A percentile compares a stretch with the other conserved stretches of the same genome.
These are phyloP conservation scores for Neobulgaria alba DNA, from an alignment of 2,329 filamentous ascomycete species.

Conservation along the genomic window DNA sequence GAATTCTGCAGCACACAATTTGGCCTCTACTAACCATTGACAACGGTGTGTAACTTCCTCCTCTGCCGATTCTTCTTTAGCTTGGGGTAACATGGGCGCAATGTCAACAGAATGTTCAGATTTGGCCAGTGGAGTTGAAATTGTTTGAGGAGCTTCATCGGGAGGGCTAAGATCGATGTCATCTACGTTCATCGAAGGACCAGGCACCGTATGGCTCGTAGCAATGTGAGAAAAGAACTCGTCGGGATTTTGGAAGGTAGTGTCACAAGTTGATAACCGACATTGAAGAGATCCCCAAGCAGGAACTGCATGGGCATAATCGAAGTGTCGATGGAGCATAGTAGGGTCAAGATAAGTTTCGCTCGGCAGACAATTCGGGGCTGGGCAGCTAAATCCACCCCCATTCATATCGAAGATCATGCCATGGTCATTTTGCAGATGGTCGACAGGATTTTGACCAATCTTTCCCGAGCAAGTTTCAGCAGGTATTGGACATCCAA, in stretches of 20 bases:
- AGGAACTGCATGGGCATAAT: constrained; percentile 23
- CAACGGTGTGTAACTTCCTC: constrained; percentile 16
- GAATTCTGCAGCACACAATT: constrained; percentile 15
- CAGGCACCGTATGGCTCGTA: constrained; percentile 17
- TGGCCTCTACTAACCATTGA: constrained; percentile 18
- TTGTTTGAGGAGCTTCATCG: background rate
- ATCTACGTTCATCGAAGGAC: background rate
- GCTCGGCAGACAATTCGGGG: constrained; percentile 17
- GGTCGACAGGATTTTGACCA: constrained; percentile 21
- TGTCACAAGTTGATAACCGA: constrained; percentile 20
- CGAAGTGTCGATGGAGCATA: constrained; percentile 26
- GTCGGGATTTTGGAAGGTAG: constrained; percentile 17
- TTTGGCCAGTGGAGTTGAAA: background rate
- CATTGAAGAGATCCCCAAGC: constrained; percentile 21
- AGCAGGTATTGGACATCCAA: constrained; percentile 22
- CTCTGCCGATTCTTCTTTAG: background rate
- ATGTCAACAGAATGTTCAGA: background rate
- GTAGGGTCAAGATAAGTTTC: constrained; percentile 17
- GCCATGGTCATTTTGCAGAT: constrained; percentile 23
- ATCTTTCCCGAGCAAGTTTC: constrained; percentile 18
- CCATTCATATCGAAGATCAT: constrained; percentile 12
- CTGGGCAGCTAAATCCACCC: constrained; percentile 21
- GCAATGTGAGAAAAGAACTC: constrained; percentile 22
- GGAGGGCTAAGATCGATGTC: background rate
- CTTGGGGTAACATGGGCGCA: background rate